phyloP scores from a whole-genome alignment of 352 stramenopile genomes.

The Phytophthora fragariaefolia region DNA sequence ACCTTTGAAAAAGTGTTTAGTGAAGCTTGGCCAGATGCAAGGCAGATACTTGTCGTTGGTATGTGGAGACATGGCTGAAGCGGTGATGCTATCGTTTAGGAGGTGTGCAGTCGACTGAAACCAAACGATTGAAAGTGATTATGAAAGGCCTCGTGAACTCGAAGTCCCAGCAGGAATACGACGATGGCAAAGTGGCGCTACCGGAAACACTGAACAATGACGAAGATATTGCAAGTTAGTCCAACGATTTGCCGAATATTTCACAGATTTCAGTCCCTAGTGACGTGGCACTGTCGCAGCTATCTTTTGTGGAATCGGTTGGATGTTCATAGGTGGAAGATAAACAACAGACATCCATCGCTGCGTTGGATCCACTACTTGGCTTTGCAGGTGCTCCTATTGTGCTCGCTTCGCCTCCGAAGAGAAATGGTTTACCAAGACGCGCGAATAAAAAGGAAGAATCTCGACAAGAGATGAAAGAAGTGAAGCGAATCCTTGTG shows the following conservation, averaged over 20 bases:
- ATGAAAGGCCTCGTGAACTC: background rate
- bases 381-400: background rate
- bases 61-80: too few relatives aligned
- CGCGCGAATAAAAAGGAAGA: background rate
- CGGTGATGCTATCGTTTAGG: too few relatives aligned
- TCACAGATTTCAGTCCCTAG: background rate
- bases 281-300: background rate
- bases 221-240: too few relatives aligned
- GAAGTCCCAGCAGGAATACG: background rate
- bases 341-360: background rate
- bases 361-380: background rate
- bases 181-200: background rate
- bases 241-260: background rate
- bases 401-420: background rate
- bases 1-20: background rate
- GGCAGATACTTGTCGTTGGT: too few relatives aligned
- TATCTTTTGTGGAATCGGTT: background rate
- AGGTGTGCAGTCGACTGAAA: background rate
- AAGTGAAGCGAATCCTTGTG: background rate
- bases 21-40: too few relatives aligned
- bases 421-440: background rate
- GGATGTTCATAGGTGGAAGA: background rate
- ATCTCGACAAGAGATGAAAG: background rate
- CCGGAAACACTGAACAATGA: background rate
- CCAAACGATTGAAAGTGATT: background rate